Conservation (phyloP, 768 basidiomycete genomes). For the Ramaria rubella region DNA sequence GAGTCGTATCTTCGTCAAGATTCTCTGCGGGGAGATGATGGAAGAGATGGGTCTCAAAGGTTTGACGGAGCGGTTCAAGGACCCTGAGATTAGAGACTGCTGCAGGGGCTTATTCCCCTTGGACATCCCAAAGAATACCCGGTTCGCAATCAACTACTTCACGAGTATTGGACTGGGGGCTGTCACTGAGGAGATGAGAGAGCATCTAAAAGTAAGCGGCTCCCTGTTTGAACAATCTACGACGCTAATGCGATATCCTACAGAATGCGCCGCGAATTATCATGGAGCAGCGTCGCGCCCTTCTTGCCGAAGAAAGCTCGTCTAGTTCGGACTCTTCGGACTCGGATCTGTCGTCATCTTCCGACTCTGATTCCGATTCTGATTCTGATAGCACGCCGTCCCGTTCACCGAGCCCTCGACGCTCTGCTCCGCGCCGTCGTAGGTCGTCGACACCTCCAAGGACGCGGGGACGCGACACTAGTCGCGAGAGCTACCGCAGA, state of each 20-base stretch:
- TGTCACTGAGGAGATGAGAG: conserved; percentile 94
- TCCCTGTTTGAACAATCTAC: not conserved
- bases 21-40: conserved; percentile 91
- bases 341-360: conserved; percentile 32
- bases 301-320: conserved; percentile 63
- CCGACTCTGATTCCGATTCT: conserved; percentile 31
- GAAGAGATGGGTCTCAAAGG: conserved; percentile 87
- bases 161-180: conserved; percentile 89
- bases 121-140: conserved; percentile 94
- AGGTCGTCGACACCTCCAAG: conserved; percentile 1
- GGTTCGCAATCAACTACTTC: conserved; percentile 97
- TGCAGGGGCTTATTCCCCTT: conserved; percentile 89
- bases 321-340: conserved; percentile 35
- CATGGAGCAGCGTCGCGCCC: conserved; percentile 88
- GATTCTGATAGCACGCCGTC: conserved; percentile 28
- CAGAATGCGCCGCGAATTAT: conserved; percentile 90
- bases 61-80: conserved; percentile 85
- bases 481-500: not conserved
- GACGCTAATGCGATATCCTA: conserved; percentile 5
- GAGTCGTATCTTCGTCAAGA: conserved; percentile 95
- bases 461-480: not conserved
- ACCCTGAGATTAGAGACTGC: conserved; percentile 67
- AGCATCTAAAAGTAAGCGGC: conserved; percentile 75
- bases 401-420: conserved; percentile 14
- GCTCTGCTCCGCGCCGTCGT: not conserved